Evolutionary conservation across 1,284 basidiomycete species (phyloP).

Genomic region (Leccinum fuscescens): DNA sequence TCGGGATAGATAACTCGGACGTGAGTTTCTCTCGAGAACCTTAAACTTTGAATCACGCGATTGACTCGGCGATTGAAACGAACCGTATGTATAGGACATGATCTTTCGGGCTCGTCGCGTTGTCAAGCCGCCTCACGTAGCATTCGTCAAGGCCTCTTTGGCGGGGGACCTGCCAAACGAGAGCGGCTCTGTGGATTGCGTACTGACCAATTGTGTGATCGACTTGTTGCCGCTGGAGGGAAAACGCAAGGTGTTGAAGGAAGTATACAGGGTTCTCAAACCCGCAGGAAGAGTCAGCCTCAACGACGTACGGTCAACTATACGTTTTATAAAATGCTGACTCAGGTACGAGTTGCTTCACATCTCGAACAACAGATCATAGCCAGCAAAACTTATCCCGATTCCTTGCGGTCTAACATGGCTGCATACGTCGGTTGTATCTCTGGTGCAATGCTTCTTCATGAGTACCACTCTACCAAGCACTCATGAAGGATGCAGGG

Average conservation of each 20-base stretch:
- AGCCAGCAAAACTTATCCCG: conserved; percentile 42
- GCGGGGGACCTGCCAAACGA: conserved; percentile 46
- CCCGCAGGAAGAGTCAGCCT: conserved; percentile 49
- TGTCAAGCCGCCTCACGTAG: conserved; percentile 43
- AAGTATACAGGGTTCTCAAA: conserved; percentile 47
- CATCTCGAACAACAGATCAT: conserved; percentile 36
- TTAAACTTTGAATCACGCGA: background rate
- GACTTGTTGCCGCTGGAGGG: conserved; percentile 44
- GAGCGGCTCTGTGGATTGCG: conserved; percentile 47
- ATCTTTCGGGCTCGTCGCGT: conserved; percentile 41
- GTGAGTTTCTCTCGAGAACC: conserved; percentile 25
- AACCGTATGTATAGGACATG: conserved; percentile 41
- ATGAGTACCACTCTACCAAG: conserved; percentile 33
- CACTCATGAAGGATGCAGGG: conserved; percentile 39
- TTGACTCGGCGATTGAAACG: background rate
- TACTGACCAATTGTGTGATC: conserved; percentile 56
- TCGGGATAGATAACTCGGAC: conserved; percentile 51
- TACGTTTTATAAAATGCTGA: background rate
- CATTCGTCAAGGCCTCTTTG: conserved; percentile 44
- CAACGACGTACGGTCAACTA: conserved; percentile 21
- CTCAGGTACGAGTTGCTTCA: background rate
- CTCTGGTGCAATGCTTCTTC: conserved; percentile 39
- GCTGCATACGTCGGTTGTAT: conserved; percentile 44
- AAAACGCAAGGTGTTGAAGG: conserved; percentile 42
- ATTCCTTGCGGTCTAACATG: conserved; percentile 40